Evolutionary conservation across 805 yeast species (phyloP), one percentile per base, ranked within the genome.

Genomic region (Candida chilensis): DNA sequence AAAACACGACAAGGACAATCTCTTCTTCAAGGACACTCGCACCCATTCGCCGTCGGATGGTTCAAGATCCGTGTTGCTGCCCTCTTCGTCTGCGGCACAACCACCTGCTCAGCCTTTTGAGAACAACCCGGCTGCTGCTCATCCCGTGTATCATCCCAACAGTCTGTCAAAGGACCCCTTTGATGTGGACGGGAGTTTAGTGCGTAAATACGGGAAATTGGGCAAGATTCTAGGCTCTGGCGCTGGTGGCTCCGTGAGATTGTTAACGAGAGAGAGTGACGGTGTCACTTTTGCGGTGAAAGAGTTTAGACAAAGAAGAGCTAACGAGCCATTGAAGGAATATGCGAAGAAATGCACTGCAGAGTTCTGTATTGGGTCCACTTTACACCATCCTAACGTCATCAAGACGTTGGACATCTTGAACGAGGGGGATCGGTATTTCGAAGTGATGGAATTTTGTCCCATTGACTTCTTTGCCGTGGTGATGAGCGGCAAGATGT

Each of bases 341-440:
- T 83, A 83, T 47, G 81, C 87, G n/a, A 76, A 79, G 41, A 83
- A 83, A 57, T 81, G 88, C 48, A 82, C 90, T 1, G 86, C 88
- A n/a, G 94, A 83, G 48, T 83, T 79, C 50, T 80, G 92, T 55
- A 81, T 83, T 34, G 94, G 94, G 11, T 76, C 85, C 15, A 80
- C 90, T 14, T 60, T 83, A 35, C 81, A 78, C 41, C 92, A 83
- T 54, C 86, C 90, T 32, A 82, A 83, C 50, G 71, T 83, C 38
- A 81, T 83, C 42, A 74, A 80, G 46, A 82, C 92, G 3, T 60
- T 82, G 41, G 94, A 83, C 54, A 74, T 74, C 27, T 76, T 84
- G 31, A 67, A 72, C 38, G 80, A 77, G 40, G 75, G 74, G 43
- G 74, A 71, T 41, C 77, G 82, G 36, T 82, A 79, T 52, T 80